phyloP scores from a whole-genome alignment of 352 stramenopile species.

The Phytopythium vexans region DNA sequence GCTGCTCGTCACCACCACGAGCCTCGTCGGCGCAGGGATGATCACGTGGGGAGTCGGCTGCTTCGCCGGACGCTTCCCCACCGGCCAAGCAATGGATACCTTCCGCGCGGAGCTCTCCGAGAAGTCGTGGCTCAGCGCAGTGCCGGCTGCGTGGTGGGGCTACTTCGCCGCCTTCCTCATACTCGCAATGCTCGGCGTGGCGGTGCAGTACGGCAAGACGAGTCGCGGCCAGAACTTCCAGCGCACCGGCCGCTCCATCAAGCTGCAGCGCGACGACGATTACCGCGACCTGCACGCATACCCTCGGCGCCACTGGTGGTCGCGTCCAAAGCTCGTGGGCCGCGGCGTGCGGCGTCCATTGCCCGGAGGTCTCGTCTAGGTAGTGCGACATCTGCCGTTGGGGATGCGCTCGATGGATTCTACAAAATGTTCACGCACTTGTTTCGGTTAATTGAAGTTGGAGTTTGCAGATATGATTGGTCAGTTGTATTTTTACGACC shows the following conservation, averaged over 20 bases:
- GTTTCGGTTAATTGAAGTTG: no score
- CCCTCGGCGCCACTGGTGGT: no score
- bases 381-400: no score
- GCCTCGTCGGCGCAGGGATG: conserved; percentile 24
- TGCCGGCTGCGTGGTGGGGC: conserved; percentile 40
- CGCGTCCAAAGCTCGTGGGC: background rate
- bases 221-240: conserved; percentile 17
- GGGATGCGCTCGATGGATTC: no score
- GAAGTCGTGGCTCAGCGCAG: conserved; percentile 24
- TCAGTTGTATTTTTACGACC: background rate
- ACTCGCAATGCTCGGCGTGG: conserved; percentile 25
- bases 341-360: background rate
- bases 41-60: conserved; percentile 38
- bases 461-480: background rate
- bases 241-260: conserved; percentile 3
- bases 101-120: conserved; percentile 11
- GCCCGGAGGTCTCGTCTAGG: no score
- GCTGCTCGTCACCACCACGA: conserved; percentile 32
- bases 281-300: conserved; percentile 3
- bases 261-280: background rate
- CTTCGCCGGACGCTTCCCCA: conserved; percentile 42
- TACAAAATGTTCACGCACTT: no score
- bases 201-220: conserved; percentile 35
- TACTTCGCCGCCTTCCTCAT: conserved; percentile 40
- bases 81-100: conserved; percentile 20